Base-by-base conservation (phyloP, 1,284 basidiomycete genomes). In the Chalciporus sp. region DNA sequence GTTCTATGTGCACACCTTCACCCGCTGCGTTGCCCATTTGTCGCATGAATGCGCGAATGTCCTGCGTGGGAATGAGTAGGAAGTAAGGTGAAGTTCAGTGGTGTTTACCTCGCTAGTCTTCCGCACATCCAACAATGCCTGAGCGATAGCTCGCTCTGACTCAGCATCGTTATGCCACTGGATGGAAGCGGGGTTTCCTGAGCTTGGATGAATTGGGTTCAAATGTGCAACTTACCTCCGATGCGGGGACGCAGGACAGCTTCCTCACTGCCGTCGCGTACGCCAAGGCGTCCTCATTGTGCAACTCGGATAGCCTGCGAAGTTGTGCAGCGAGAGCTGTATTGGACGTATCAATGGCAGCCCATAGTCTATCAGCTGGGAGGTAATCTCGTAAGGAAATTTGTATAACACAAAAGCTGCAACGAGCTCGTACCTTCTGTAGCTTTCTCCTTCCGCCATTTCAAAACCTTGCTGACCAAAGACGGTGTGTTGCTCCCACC, bases 401-500 rank as follows among this genome's bases (percentile, higher is more conserved):
- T 23, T 37, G 35, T 23, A 40, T 45, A 27, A 42, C 26, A 26
- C 23, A 43, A 12, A 49, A 46, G n/a, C n/a, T 44, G 44, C 41
- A 31, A 28, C 45, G 41, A 10, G 19, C 33, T 43, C 45, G 26
- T 55, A 85, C 91, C 88, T 68, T 82, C 75, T 33, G 74, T 76
- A 69, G 55, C 85, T 75, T 56, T 83, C 79, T 65, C 86, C 82
- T 17, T 51, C 10, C 91, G 81, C 95, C 95, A 98, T 63, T 85
- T 85, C 54, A 95, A 74, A 1, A 98, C 95, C 69, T 92, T 88
- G 28, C 90, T 85, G 4, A 95, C 93, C 50, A 97, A 83, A 44
- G 90, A 92, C 1, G 95, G 95, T 1, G 95, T 97, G 66, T 97
- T 90, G 61, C 90, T 95, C 10, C 95, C 95, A 2, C 91, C 92